Base-by-base conservation (phyloP, 495 filamentous ascomycete species). In the Trichoderma erinaceum region DNA sequence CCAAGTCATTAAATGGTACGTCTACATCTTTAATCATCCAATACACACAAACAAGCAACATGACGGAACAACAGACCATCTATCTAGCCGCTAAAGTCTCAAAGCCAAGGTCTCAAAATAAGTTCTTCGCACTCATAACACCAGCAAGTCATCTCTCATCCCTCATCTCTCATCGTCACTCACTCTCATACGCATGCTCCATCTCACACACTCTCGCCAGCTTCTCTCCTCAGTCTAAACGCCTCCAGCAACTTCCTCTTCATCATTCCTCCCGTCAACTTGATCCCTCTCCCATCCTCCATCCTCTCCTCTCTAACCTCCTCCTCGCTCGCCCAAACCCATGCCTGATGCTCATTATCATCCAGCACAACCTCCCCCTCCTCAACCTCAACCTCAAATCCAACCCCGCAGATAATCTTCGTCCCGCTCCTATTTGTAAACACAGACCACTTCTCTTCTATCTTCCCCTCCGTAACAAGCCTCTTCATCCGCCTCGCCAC, bases 241-340 rank as follows among this genome's bases (percentile, higher is more conserved):
- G 73, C 75, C 58, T 75, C 70, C 61, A 73, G 44, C 21, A 81
- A 73, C 0, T 68, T 64, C 18, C 63, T 35, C 68, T 65, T 66
- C 65, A 79, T 78, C 1, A 69, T 65, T 21, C 67, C 63, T 4
- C 69, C 71, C 3, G 79, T 81, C 68, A 79, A 78, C 64, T 43
- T 38, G 16, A 82, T 56, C 21, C 70, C 66, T 16, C 78, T 69
- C 41, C 65, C 63, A n/a, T 75, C 74, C 56, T 69, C 73, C 18
- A 69, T 71, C 61, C 66, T 73, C 41, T 69, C 70, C 50, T 41
- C 52, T 64, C 27, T 65, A 25, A 79, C 79, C 69, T 83, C 79
- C 63, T 80, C 76, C 71, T 81, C 77, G 4, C 74, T 79, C 11
- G 78, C 78, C 80, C 80, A 82, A 12, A 82, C 38, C 68, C 73